These are phyloP conservation scores for Entomophthora muscae DNA, from an alignment of 371 early-diverging fungal species.

Conservation along the genomic window DNA sequence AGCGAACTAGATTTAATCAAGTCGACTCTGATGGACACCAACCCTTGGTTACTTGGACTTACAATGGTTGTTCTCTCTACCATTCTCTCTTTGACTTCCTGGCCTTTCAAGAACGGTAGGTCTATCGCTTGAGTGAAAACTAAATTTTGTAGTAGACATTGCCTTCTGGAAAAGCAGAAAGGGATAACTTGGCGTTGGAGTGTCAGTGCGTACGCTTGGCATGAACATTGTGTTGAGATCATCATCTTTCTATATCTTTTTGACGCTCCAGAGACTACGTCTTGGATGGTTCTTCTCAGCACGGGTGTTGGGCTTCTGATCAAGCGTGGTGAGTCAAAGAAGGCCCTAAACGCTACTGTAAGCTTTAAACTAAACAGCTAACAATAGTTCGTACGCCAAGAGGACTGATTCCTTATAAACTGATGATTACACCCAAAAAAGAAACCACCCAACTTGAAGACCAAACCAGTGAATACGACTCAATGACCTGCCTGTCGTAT, in stretches of 20 bases:
- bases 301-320: constrained; percentile 61
- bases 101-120: constrained; percentile 89
- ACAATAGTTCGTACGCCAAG: constrained; percentile 12
- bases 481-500: constrained; percentile 57
- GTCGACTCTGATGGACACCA: constrained; percentile 73
- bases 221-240: constrained; percentile 66
- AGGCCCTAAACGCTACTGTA: constrained; percentile 55
- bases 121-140: constrained; percentile 2
- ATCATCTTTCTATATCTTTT: constrained; percentile 76
- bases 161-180: constrained; percentile 75
- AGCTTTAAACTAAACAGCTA: constrained; percentile 11
- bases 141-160: constrained; percentile 34
- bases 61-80: constrained; percentile 63
- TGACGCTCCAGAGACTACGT: constrained; percentile 72
- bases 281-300: constrained; percentile 70
- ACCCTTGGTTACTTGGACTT: constrained; percentile 55
- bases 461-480: constrained; percentile 72
- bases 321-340: constrained; percentile 79
- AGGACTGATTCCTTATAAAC: constrained; percentile 14
- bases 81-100: constrained; percentile 85
- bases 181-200: constrained; percentile 60
- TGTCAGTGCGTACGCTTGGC: constrained; percentile 66
- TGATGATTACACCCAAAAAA: constrained; percentile 17
- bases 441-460: constrained; percentile 36
- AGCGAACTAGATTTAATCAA: constrained; percentile 47